Conservation (phyloP, 306 rosid genomes). For the Echinosophora koreensis region DNA sequence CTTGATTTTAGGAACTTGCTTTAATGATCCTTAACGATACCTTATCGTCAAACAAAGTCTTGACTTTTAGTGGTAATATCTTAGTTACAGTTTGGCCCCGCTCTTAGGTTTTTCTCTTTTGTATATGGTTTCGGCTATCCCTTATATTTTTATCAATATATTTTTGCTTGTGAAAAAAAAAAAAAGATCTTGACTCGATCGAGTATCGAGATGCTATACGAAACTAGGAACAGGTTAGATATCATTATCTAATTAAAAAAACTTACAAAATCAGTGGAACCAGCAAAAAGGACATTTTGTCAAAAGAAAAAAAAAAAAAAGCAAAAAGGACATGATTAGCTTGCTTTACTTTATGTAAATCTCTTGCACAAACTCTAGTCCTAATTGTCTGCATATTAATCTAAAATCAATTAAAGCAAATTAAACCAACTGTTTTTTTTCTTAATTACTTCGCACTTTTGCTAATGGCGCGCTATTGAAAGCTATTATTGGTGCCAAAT, state of each 20-base stretch:
- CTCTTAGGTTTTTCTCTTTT: no score
- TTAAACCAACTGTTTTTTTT: not conserved
- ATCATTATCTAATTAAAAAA: not conserved
- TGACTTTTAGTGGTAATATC: no score
- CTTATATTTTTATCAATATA: no score
- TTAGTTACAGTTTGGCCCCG: no score
- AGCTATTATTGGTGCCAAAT: conserved; percentile 12
- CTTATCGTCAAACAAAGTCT: conserved; percentile 18
- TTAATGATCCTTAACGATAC: conserved; percentile 23
- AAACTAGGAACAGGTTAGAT: not conserved
- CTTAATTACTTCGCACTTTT: not conserved
- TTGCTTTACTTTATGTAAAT: conserved; percentile 36
- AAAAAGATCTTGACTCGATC: not conserved
- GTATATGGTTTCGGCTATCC: no score
- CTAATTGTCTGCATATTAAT: not conserved
- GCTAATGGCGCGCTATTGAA: not conserved
- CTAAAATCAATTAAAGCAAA: not conserved
- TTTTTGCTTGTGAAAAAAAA: no score
- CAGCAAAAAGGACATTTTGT: not conserved
- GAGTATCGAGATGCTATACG: not conserved
- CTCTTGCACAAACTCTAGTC: not conserved
- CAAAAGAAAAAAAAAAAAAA: not conserved
- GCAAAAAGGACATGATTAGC: not conserved
- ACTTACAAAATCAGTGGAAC: not conserved
- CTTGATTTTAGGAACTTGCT: conserved; percentile 46